Base-by-base conservation (phyloP, 2,329 filamentous ascomycete species). In the Alternaria sp. region DNA sequence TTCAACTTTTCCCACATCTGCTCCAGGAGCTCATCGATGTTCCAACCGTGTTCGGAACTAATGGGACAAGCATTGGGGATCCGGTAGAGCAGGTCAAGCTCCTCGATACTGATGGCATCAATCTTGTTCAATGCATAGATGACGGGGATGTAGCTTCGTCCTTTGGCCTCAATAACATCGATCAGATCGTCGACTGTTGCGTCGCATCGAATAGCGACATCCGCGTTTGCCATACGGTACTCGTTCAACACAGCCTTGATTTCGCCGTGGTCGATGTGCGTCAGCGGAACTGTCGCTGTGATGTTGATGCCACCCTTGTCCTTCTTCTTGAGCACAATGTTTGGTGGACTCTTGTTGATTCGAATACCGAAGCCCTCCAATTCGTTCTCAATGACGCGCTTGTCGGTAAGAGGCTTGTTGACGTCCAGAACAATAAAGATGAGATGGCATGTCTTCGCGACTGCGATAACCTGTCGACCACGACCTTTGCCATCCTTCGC, bases 121-220 rank as follows among this genome's bases (percentile, higher is more conserved):
- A 99, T 99, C 85, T 99, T 99, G 87, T 99, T 99, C 73, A 99
- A 86, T 42, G 96, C 95, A 82, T 99, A 99, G 55, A 99, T 92
- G 66, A 98, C 95, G n/a, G 95, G 95, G 67, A 99, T 98, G 79
- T 99, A 99, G 78, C 92, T 93, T 80, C 95, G 88, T 77, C 91
- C 93, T 85, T 92, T 97, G 47, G 94, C 94, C 80, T 99, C 95
- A 46, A 99, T 87, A 20, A 99, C 83, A 80, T 99, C 95, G 75
- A 99, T 99, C 66, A 99, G 81, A 79, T 99, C 95, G 80, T 99
- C 95, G 65, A 99, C 89, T 2, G 95, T 99, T 57, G 95, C 95
- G 80, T 99, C 95, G 80, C 95, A 99, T 66, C 95, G 91, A 78
- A 99, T 98, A 48, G 94, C 92, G 75, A 99, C 96, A 81, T 99